These are phyloP conservation scores for Byssochlamys sp. DNA, from an alignment of 2,329 filamentous ascomycete species.

Conservation along the genomic window DNA sequence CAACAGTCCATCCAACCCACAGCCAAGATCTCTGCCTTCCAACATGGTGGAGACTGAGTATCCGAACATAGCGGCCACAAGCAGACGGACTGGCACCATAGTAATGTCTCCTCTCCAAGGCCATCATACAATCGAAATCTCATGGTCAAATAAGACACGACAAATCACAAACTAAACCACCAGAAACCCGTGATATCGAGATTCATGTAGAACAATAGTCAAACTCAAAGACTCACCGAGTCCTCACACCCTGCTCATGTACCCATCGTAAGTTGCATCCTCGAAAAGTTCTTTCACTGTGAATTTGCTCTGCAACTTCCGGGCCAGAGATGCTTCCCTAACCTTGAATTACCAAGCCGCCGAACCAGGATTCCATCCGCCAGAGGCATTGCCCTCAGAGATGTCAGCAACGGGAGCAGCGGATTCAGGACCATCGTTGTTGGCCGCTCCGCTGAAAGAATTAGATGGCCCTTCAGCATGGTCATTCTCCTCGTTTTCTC, in stretches of 20 bases:
- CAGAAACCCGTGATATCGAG: too few species aligned
- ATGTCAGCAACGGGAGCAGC: conserved; percentile 7
- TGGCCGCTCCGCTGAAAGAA: conserved; percentile 5
- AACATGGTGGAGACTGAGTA: not conserved
- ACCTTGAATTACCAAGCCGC: not conserved
- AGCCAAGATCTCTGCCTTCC: not conserved
- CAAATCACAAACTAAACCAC: too few species aligned
- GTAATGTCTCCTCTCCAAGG: not conserved
- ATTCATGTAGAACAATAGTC: too few species aligned
- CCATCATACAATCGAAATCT: not conserved
- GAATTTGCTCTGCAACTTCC: too few species aligned
- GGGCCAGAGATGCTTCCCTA: not conserved
- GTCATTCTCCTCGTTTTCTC: conserved; percentile 13
- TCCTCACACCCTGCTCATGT: too few species aligned
- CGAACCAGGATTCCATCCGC: not conserved
- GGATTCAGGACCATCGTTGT: conserved; percentile 10
- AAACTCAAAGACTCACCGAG: too few species aligned
- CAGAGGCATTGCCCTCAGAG: not conserved
- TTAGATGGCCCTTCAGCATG: not conserved
- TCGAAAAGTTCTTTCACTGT: too few species aligned
- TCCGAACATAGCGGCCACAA: not conserved
- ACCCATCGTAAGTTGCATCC: too few species aligned
- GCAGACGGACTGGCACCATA: not conserved
- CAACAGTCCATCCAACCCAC: not conserved
- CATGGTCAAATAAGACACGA: not conserved